These are phyloP conservation scores for Ammopiptanthus mongolicus DNA, from an alignment of 306 rosid species.

Conservation along the genomic window DNA sequence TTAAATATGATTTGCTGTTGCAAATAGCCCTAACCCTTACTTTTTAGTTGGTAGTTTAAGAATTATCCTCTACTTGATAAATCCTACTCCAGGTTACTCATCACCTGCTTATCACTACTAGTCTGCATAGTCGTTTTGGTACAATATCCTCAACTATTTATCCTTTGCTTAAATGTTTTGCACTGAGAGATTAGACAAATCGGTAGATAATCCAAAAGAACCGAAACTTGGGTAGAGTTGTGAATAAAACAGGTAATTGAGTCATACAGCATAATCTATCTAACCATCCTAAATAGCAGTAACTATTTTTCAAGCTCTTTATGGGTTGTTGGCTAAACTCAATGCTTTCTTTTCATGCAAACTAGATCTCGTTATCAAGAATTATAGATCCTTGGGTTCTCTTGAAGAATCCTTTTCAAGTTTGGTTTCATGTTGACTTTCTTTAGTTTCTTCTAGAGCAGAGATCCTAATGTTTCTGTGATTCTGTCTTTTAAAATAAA, in stretches of 20 bases:
- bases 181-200: not conserved
- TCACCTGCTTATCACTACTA: not conserved
- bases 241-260: not conserved
- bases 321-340: not conserved
- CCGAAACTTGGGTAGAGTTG: not conserved
- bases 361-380: not conserved
- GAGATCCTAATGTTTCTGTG: slow-evolving; percentile 1
- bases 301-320: not conserved
- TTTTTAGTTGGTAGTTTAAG: not conserved
- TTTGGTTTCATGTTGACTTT: slow-evolving; percentile 6
- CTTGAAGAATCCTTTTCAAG: not conserved
- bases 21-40: not conserved
- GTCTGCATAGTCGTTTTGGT: not conserved
- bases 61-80: slow-evolving; percentile 2
- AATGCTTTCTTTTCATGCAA: not conserved
- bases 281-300: not conserved
- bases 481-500: not conserved
- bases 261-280: not conserved
- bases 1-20: not conserved
- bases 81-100: not conserved
- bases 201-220: not conserved
- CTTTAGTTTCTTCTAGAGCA: not conserved
- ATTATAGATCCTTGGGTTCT: not conserved
- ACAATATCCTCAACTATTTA: not conserved
- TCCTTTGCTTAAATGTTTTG: not conserved